Conservation (phyloP, 2,329 filamentous ascomycete genomes). For the Verticillium alfalfae region DNA sequence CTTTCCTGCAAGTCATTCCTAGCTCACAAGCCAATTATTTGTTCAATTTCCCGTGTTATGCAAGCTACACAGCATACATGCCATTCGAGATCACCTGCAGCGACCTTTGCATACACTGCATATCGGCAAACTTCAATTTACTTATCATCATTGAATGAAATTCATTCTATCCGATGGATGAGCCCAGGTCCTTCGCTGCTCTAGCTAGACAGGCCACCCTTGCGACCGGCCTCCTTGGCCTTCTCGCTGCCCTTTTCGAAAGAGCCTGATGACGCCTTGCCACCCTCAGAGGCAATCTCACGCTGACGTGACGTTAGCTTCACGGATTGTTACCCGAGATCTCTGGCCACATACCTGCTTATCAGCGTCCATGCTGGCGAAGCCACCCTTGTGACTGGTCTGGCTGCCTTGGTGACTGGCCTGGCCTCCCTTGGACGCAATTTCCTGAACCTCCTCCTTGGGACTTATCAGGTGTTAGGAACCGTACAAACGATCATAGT, state of each 20-base stretch:
- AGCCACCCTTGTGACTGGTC: conserved; percentile 28
- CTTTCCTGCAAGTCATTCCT: no score
- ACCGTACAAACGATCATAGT: no score
- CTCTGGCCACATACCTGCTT: conserved; percentile 22
- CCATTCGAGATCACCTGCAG: no score
- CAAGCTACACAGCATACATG: no score
- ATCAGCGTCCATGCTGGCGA: conserved; percentile 33
- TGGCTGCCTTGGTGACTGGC: conserved; percentile 26
- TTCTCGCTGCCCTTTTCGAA: conserved; percentile 48
- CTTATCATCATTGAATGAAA: neutral
- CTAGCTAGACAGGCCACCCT: conserved; percentile 32
- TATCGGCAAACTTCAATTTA: no score
- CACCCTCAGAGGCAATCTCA: conserved; percentile 50
- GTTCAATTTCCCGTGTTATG: no score
- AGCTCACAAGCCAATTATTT: no score
- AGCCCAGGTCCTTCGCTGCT: neutral
- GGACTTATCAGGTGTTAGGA: conserved; percentile 16
- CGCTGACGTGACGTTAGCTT: conserved; percentile 25
- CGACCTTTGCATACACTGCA: no score
- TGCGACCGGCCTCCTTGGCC: conserved; percentile 47
- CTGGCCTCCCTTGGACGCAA: conserved; percentile 34
- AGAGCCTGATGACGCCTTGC: conserved; percentile 45
- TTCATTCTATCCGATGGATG: neutral
- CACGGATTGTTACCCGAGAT: neutral
- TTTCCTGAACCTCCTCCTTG: conserved; percentile 36